Percentiles rank a stretch among this genome's conserved stretches.
Conservation (phyloP, 306 rosid species). For the Arachis stenosperma region DNA sequence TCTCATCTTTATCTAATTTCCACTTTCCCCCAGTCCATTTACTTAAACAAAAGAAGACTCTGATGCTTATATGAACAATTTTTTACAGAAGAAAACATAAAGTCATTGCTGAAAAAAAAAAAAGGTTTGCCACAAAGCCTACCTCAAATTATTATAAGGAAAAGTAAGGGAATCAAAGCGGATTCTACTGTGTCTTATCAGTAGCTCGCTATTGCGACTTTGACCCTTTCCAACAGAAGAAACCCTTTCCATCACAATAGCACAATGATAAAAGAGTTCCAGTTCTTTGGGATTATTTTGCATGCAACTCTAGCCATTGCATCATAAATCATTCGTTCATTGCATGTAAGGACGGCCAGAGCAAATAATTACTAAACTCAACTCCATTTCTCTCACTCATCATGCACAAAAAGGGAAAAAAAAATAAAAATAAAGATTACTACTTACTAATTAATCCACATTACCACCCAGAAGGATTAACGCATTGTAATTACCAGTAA, state of each 20-base stretch:
- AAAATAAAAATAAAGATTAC: neutral
- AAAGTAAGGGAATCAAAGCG: too few relatives aligned
- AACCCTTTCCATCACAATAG: neutral
- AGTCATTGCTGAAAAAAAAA: neutral
- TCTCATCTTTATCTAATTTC: conserved; percentile 25
- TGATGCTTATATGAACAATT: neutral
- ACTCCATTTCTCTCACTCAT: conserved; percentile 7
- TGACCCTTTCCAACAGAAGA: conserved; percentile 1
- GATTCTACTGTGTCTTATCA: neutral
- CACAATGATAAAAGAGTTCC: conserved; percentile 18
- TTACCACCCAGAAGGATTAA: too few relatives aligned
- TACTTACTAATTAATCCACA: too few relatives aligned
- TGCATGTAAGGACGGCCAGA: conserved; percentile 13
- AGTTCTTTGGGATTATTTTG: conserved; percentile 1
- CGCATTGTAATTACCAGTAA: too few relatives aligned
- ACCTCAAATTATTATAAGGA: too few relatives aligned
- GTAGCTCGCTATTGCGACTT: neutral
- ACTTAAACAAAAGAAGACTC: too few relatives aligned
- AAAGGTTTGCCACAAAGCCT: too few relatives aligned
- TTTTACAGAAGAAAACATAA: conserved; percentile 6
- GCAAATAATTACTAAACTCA: neutral
- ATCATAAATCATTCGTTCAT: conserved; percentile 8
- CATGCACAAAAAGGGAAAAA: neutral
- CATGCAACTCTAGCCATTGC: neutral
- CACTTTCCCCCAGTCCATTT: conserved; percentile 12